Conservation (phyloP, 176 grass and related monocot genomes). For the Musa itinerans region DNA sequence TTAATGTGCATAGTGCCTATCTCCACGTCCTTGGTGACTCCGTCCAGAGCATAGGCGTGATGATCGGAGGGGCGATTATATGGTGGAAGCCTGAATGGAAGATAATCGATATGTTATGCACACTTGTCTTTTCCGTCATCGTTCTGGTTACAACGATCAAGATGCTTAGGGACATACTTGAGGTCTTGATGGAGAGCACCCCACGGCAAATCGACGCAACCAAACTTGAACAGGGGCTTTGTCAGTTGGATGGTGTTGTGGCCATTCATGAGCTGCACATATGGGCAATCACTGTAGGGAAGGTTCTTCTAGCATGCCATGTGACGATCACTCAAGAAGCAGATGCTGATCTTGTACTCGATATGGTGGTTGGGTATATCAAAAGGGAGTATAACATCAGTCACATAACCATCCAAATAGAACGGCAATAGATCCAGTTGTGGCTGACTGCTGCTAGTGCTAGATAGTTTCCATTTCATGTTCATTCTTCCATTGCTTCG, state of each 20-base stretch:
- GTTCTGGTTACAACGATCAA: slow-evolving; percentile 35
- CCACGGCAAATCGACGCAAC: slow-evolving; percentile 32
- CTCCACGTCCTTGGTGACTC: slow-evolving; percentile 32
- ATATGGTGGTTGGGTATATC: slow-evolving; percentile 31
- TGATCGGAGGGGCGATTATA: slow-evolving; percentile 30
- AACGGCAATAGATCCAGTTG: slow-evolving; percentile 18
- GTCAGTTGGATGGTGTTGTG: slow-evolving; percentile 27
- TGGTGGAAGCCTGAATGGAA: slow-evolving; percentile 42
- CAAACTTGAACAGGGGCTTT: slow-evolving; percentile 29
- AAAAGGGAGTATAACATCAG: slow-evolving; percentile 38
- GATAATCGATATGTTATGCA: slow-evolving; percentile 30
- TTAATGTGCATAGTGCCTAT: slow-evolving; percentile 40
- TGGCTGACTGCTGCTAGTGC: background rate
- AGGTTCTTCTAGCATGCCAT: slow-evolving; percentile 41
- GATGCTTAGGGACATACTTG: slow-evolving; percentile 33
- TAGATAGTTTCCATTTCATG: background rate
- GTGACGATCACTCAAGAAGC: slow-evolving; percentile 23
- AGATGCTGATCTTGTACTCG: slow-evolving; percentile 36
- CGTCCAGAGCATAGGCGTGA: slow-evolving; percentile 33
- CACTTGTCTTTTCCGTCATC: slow-evolving; percentile 28
- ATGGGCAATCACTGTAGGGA: slow-evolving; percentile 39
- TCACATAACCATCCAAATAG: slow-evolving; percentile 43
- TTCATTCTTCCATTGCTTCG: background rate
- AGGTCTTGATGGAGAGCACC: slow-evolving; percentile 41
- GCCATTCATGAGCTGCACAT: slow-evolving; percentile 35